These are phyloP conservation scores for Microsporum ferrugineum DNA, from an alignment of 2,329 filamentous ascomycete genomes.

Conservation along the genomic window DNA sequence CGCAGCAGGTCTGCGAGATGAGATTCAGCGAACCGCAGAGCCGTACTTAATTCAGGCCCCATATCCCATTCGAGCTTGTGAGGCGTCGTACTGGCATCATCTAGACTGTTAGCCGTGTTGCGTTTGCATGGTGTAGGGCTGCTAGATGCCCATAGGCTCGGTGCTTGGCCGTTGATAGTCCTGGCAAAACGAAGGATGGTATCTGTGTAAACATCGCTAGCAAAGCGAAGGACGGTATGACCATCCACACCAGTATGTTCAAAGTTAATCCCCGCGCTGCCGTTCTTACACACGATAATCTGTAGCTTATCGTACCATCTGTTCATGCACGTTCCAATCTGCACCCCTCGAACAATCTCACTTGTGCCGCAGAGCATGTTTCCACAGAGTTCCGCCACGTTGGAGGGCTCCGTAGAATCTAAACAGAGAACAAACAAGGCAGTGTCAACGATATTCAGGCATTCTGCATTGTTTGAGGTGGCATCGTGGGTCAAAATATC, in stretches of 20 bases:
- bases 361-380: conserved; percentile 98
- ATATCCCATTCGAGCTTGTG: conserved; percentile 98
- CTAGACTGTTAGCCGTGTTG: conserved; percentile 71
- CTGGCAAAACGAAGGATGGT: conserved; percentile 92
- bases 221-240: conserved; percentile 90
- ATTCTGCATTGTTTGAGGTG: conserved; percentile 89
- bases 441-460: conserved; percentile 87
- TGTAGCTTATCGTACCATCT: conserved; percentile 99
- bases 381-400: conserved; percentile 74
- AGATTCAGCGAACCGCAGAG: conserved; percentile 89
- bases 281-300: conserved; percentile 98
- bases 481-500: conserved; percentile 78
- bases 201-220: conserved; percentile 92
- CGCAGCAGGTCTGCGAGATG: conserved; percentile 86
- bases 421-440: conserved; percentile 86
- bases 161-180: conserved; percentile 88
- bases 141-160: conserved; percentile 77
- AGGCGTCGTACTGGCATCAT: conserved; percentile 62
- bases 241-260: conserved; percentile 97
- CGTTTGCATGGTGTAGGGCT: conserved; percentile 89
- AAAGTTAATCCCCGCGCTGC: conserved; percentile 96
- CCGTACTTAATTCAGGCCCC: conserved; percentile 79
- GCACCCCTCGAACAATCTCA: conserved; percentile 80
- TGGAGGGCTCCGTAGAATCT: conserved; percentile 78
- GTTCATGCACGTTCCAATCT: conserved; percentile 95